These are phyloP conservation scores for Panaeolus cyanescens DNA, from an alignment of 768 basidiomycete genomes.

Conservation along the genomic window DNA sequence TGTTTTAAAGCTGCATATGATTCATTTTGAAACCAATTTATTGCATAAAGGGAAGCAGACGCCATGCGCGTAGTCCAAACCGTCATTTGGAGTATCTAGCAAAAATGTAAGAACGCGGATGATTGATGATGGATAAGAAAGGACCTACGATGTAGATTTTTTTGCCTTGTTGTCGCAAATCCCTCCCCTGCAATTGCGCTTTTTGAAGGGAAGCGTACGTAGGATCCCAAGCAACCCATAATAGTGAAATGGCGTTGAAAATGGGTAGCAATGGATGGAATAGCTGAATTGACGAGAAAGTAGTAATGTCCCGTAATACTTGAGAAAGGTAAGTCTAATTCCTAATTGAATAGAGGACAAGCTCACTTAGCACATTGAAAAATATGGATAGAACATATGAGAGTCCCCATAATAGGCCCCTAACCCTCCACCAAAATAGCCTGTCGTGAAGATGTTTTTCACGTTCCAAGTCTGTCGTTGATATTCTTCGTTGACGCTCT, in stretches of 20 bases:
- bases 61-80: conserved; percentile 59
- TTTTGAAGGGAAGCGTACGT: conserved; percentile 64
- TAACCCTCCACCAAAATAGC: conserved; percentile 64
- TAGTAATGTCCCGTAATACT: conserved; percentile 34
- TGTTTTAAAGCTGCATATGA: conserved; percentile 35
- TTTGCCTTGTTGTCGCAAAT: conserved; percentile 69
- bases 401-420: conserved; percentile 67
- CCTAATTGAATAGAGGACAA: not conserved
- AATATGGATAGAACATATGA: conserved; percentile 44
- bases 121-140: not conserved
- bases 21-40: conserved; percentile 42
- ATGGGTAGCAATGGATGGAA: conserved; percentile 47
- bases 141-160: conserved; percentile 59
- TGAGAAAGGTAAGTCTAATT: conserved; percentile 14
- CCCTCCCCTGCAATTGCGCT: conserved; percentile 70
- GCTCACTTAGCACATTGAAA: conserved; percentile 51
- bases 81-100: conserved; percentile 58
- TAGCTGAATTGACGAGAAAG: conserved; percentile 23
- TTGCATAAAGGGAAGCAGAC: conserved; percentile 46
- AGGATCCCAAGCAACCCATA: conserved; percentile 89
- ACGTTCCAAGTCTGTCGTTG: conserved; percentile 42
- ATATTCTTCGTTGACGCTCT: conserved; percentile 52
- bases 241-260: conserved; percentile 56
- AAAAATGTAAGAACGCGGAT: conserved; percentile 1
- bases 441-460: conserved; percentile 39